Conservation (phyloP, 164 flowering plant species). For the Piper betle region DNA sequence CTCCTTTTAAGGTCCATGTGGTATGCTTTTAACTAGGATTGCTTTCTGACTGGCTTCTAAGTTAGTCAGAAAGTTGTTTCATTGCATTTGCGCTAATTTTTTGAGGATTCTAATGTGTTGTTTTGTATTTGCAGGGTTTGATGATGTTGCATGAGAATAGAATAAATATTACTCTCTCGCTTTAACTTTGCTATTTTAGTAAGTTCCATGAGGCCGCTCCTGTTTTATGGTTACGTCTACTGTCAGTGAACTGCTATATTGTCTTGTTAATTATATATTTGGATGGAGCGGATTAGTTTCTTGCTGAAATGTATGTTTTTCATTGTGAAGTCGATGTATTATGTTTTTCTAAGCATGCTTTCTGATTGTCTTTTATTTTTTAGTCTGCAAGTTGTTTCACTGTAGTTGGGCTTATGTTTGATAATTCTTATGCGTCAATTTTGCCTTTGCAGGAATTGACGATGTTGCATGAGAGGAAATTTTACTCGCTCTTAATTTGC, state of each 20-base stretch:
- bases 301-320: neutral
- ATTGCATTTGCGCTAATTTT: too few species aligned
- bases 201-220: too few species aligned
- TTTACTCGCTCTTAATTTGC: constrained; percentile 2
- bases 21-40: too few species aligned
- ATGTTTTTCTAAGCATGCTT: neutral
- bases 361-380: neutral
- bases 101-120: too few species aligned
- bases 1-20: neutral
- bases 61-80: too few species aligned
- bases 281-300: neutral
- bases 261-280: too few species aligned
- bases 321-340: neutral
- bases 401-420: neutral
- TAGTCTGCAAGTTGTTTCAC: neutral
- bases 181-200: too few species aligned
- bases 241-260: too few species aligned
- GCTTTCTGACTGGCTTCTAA: neutral
- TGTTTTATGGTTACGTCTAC: too few species aligned
- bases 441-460: neutral
- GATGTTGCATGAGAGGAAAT: neutral
- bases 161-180: too few species aligned
- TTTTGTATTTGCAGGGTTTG: too few species aligned
- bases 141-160: too few species aligned
- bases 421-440: neutral